Percentiles rank a stretch among this genome's conserved stretches.
Conservation (phyloP, 768 basidiomycete species). For the Lyophyllum semitale region DNA sequence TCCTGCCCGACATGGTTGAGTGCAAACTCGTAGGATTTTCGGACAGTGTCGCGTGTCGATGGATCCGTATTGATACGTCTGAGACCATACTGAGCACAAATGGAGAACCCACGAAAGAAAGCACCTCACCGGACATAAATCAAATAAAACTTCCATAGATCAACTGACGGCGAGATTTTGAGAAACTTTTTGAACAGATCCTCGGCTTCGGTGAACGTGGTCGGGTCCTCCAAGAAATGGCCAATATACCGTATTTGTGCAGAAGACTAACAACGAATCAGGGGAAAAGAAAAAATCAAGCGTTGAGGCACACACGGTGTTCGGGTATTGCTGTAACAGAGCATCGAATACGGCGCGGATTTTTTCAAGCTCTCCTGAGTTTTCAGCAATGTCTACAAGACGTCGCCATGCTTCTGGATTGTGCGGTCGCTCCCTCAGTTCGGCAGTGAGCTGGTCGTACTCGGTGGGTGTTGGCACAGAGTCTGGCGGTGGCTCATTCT, state of each 20-base stretch:
- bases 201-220: constrained; percentile 77
- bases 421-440: constrained; percentile 67
- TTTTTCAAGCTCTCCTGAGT: constrained; percentile 74
- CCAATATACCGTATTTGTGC: constrained; percentile 85
- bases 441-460: constrained; percentile 63
- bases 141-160: constrained; percentile 92
- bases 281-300: constrained; percentile 9
- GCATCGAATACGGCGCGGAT: constrained; percentile 83
- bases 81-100: background rate
- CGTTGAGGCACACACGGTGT: constrained; percentile 72
- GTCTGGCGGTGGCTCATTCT: constrained; percentile 27
- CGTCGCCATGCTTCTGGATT: constrained; percentile 80
- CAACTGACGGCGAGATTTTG: constrained; percentile 82
- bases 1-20: constrained; percentile 88
- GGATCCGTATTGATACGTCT: constrained; percentile 73
- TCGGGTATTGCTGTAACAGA: constrained; percentile 84
- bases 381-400: constrained; percentile 76
- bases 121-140: constrained; percentile 82
- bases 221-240: constrained; percentile 66
- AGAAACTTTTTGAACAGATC: constrained; percentile 88
- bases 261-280: constrained; percentile 54
- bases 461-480: constrained; percentile 54
- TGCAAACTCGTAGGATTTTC: constrained; percentile 92
- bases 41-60: constrained; percentile 72
- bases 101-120: constrained; percentile 6